phyloP scores from a whole-genome alignment of 306 rosid genomes.

The Adenanthera pavonina region DNA sequence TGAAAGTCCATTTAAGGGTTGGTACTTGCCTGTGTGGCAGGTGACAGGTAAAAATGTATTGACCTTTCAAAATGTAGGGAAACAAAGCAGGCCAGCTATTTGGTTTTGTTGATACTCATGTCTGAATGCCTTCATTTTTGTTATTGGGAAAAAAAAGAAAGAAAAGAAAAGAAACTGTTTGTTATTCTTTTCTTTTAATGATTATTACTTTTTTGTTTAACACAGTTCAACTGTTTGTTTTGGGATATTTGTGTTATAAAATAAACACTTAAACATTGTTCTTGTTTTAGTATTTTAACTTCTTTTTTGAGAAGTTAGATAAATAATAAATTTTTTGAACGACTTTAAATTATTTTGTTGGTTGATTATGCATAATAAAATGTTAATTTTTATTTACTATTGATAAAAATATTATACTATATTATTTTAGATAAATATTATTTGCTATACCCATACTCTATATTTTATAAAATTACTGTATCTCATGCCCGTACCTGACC shows the following conservation, averaged over 20 bases:
- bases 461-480: background rate
- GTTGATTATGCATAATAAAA: background rate
- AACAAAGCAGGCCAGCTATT: too few relatives aligned
- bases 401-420: background rate
- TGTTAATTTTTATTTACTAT: background rate
- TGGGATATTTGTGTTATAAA: background rate
- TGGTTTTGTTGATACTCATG: background rate
- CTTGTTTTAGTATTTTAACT: background rate
- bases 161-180: too few relatives aligned
- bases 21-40: background rate
- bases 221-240: background rate
- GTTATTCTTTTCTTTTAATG: background rate
- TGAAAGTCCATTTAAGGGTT: background rate
- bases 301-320: background rate
- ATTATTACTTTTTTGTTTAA: background rate
- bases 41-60: background rate
- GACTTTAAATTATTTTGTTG: background rate
- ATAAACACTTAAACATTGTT: background rate
- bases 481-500: background rate
- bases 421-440: background rate
- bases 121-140: background rate
- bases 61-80: too few relatives aligned
- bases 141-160: too few relatives aligned
- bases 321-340: background rate
- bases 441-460: background rate